Conservation (phyloP, 2,329 filamentous ascomycete species). For the Penicillium oxalicum region DNA sequence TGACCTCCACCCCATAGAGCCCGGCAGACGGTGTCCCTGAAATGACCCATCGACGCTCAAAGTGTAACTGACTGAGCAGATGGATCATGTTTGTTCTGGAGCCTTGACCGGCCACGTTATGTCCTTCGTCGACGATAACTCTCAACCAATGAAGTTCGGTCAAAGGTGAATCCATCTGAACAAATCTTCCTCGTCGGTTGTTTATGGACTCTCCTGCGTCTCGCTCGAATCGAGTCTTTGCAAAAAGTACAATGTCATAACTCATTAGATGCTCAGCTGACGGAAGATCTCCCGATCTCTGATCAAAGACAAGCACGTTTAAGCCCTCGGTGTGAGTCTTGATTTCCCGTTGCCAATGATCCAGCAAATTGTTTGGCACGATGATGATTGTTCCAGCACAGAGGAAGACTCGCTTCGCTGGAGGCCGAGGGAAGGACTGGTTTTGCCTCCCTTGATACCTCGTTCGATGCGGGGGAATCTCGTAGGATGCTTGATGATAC, state of each 20-base stretch:
- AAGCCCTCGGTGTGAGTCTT: constrained; percentile 66
- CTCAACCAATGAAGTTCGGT: constrained; percentile 74
- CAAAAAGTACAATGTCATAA: constrained; percentile 74
- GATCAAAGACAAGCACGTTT: constrained; percentile 58
- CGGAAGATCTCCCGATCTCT: constrained; percentile 51
- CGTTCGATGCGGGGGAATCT: constrained; percentile 45
- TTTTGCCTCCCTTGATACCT: constrained; percentile 36
- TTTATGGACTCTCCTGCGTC: constrained; percentile 53
- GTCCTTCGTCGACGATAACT: constrained; percentile 87
- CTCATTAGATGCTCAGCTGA: constrained; percentile 51
- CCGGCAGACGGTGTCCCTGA: constrained; percentile 85
- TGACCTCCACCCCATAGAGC: constrained; percentile 67
- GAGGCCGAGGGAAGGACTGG: constrained; percentile 36
- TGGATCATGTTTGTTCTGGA: constrained; percentile 54
- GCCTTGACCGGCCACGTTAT: constrained; percentile 66
- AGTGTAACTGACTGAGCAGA: constrained; percentile 48
- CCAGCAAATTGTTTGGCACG: constrained; percentile 73
- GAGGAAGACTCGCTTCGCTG: constrained; percentile 50
- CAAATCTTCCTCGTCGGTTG: constrained; percentile 41
- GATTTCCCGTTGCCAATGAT: constrained; percentile 81
- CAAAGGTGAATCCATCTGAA: constrained; percentile 55
- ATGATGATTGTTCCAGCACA: constrained; percentile 69
- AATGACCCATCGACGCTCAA: constrained; percentile 79
- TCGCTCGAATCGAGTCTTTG: constrained; percentile 64
- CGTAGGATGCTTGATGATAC: constrained; percentile 55